phyloP scores from a whole-genome alignment of 1,284 basidiomycete genomes.

The Gymnopus androsaceus region DNA sequence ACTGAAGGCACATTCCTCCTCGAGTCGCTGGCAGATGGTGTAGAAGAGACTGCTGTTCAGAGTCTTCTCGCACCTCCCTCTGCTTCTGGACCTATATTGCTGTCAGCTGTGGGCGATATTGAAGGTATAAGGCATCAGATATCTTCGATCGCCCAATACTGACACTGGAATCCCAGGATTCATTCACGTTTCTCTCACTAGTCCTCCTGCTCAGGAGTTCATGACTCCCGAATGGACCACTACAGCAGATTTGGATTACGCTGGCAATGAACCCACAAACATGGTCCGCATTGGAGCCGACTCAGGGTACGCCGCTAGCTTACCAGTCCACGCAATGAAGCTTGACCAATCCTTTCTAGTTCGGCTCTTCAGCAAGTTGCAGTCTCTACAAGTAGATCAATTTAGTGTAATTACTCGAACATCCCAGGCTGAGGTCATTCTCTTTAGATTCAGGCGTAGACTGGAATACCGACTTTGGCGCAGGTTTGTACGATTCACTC shows the following conservation, averaged over 20 bases:
- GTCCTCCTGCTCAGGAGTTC: conserved; percentile 43
- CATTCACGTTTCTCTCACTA: conserved; percentile 50
- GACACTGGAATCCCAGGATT: conserved; percentile 39
- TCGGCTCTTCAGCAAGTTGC: conserved; percentile 56
- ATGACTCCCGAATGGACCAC: conserved; percentile 55
- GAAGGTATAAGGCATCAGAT: conserved; percentile 40
- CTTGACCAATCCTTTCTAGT: too few relatives aligned
- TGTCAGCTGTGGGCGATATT: conserved; percentile 62
- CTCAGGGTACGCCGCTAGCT: too few relatives aligned
- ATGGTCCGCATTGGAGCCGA: conserved; percentile 54
- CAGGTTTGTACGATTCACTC: conserved; percentile 24
- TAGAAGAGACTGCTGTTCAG: conserved; percentile 62
- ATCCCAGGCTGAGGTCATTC: neutral
- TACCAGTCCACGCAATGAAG: too few relatives aligned
- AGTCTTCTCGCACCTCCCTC: conserved; percentile 27
- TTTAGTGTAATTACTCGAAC: neutral
- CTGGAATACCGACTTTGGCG: conserved; percentile 56
- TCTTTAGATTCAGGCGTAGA: conserved; percentile 48
- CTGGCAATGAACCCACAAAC: conserved; percentile 53
- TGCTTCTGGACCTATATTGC: conserved; percentile 45
- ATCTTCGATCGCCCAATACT: neutral
- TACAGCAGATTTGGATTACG: conserved; percentile 56
- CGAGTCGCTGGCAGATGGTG: conserved; percentile 59
- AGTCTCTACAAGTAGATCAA: conserved; percentile 36
- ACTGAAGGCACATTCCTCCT: conserved; percentile 58